Evolutionary conservation across 2,329 filamentous ascomycete species (phyloP), one percentile per base, ranked within the genome.

Genomic region (Ascochyta pisi): DNA sequence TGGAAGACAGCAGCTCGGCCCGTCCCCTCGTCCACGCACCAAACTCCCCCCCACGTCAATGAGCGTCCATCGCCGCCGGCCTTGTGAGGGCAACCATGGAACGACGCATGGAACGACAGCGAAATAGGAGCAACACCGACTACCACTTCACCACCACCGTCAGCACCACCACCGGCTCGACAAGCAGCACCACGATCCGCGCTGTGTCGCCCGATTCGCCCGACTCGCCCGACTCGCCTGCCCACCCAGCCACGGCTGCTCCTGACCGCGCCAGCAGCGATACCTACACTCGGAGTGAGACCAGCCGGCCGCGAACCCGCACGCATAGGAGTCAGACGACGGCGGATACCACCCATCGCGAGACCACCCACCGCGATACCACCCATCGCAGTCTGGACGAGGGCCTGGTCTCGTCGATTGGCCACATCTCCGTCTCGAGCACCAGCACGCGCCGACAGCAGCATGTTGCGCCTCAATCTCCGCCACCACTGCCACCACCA

Each of bases 201-300:
- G 79, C 87, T 53, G 86, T 90, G 61, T 90, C 88, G 59, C 87
- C 88, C 62, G 89, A 91, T 68, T 48, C 66, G 67, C 41, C 73
- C 67, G 24, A 72, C 73, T 45, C 67, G 64, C 60, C 66, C 68
- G 24, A 19, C 19, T 19, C 19, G 19, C 19, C 19, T 19, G 19
- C 19, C 19, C 19, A 19, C 19, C 19, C 19, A 19, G 2, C 19
- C 19, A 19, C 19, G 19, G 19, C 54, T 62, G 67, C 61, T 61
- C 58, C 57, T 50, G 56, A 38, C 54, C 65, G 26, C 58, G 65
- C 50, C 57, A 67, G 65, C 50, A 66, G 68, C 29, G 29, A 31
- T 15, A 15, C 29, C 12, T 31, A 31, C 29, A 31, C 27, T 8
- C 29, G 10, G 10, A 12, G 2, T 19, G 29, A 31, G 29, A 31